Percentiles rank a stretch among this genome's conserved stretches.
These are phyloP conservation scores for Middelhovenomyces tepae DNA, from an alignment of 805 yeast species.

Conservation along the genomic window DNA sequence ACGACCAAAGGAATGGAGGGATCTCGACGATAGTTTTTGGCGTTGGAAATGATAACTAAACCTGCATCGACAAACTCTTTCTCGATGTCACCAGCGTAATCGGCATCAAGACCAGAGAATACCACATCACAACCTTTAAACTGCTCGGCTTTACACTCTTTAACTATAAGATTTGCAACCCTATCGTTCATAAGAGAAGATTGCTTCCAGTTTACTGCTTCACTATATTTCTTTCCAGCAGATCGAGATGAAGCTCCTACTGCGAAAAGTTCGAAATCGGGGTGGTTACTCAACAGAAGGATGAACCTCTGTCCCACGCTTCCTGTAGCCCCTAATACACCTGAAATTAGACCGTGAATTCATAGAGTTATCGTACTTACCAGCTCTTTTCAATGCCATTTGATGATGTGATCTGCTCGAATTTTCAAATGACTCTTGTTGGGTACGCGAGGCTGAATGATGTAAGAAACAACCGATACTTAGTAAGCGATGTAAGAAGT, in stretches of 20 bases:
- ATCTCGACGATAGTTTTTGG: constrained; percentile 89
- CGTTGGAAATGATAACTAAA: constrained; percentile 80
- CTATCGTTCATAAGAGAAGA: constrained; percentile 67
- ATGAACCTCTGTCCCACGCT: constrained; percentile 96
- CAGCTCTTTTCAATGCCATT: constrained; percentile 20
- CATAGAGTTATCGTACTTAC: constrained; percentile 7
- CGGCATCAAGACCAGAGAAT: constrained; percentile 90
- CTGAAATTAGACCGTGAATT: constrained; percentile 26
- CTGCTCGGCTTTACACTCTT: constrained; percentile 65
- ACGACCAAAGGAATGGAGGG: constrained; percentile 85
- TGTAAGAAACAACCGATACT: too few relatives aligned
- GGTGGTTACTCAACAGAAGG: constrained; percentile 73
- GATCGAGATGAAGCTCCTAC: constrained; percentile 92
- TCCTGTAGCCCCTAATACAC: constrained; percentile 97
- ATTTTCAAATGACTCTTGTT: too few relatives aligned
- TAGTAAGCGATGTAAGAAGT: too few relatives aligned
- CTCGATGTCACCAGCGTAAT: constrained; percentile 88
- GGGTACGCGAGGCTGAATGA: too few relatives aligned
- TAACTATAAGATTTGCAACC: constrained; percentile 55
- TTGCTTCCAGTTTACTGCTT: constrained; percentile 93
- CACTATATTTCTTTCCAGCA: constrained; percentile 79
- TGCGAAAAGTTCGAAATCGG: constrained; percentile 75
- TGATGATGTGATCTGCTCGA: neutral
- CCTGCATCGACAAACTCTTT: constrained; percentile 76
- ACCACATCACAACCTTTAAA: constrained; percentile 90